Conservation (phyloP, 495 filamentous ascomycete species). For the Hyaloscypha finlandica region DNA sequence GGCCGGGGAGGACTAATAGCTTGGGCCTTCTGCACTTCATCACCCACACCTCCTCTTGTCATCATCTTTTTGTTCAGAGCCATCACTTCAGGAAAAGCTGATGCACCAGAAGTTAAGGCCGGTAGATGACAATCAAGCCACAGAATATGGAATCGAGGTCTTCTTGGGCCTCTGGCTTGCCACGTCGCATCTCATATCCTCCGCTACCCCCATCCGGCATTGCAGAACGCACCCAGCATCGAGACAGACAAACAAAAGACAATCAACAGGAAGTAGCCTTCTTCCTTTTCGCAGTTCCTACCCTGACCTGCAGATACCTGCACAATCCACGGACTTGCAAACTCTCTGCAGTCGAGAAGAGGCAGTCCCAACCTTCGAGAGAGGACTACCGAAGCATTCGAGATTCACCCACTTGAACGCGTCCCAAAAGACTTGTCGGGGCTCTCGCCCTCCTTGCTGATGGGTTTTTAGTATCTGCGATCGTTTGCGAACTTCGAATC, state of each 20-base stretch:
- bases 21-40: not conserved
- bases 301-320: not conserved
- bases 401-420: not conserved
- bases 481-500: not conserved
- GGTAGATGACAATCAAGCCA: not conserved
- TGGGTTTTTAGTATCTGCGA: not conserved
- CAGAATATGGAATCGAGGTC: not conserved
- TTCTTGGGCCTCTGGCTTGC: not conserved
- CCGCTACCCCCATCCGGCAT: not conserved
- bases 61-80: not conserved
- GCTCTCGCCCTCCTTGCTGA: not conserved
- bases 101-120: not conserved
- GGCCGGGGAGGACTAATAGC: not conserved
- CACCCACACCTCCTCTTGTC: not conserved
- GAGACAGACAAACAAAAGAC: not conserved
- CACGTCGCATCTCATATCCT: not conserved
- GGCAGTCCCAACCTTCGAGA: not conserved
- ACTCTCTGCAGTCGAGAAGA: not conserved
- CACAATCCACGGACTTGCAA: not conserved
- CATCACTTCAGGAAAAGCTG: not conserved
- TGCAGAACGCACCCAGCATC: not conserved
- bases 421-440: not conserved
- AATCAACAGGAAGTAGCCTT: not conserved
- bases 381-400: not conserved
- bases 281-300: not conserved